Evolutionary conservation across 1,284 basidiomycete genomes (phyloP), one percentile per base, ranked within the genome.

Genomic region (Rhodotorula sp.): DNA sequence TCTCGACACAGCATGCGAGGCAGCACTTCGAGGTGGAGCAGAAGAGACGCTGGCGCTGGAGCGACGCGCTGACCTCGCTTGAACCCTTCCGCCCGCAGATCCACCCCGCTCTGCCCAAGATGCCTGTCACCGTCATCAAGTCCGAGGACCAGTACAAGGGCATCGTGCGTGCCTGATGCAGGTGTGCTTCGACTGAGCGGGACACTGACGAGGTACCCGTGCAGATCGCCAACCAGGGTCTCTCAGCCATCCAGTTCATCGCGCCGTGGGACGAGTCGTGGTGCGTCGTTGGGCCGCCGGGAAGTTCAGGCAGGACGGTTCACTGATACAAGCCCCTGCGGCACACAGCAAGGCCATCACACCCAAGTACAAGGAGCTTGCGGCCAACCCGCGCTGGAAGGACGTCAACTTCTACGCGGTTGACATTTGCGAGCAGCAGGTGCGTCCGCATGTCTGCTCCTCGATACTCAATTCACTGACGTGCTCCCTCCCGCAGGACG

Each of bases 401-500:
- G 42, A n/a, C 42, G 62, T 74, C 42, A 61, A 64, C 53, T 75
- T 73, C 45, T 74, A 67, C 72, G 27, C 52, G 10, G 69, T 75
- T 55, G 74, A 75, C 72, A 70, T 75, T 55, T 71, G 70, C 60
- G 72, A 74, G 45, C 65, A 70, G 62, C 73, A 72, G 65, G 72
- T 63, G 13, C 25, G 61, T 34, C n/a, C 9, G 50, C 50, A 52
- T 23, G 10, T 3, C n/a, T 34, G 14, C 27, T 23, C 49, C 48
- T 21, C 34, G 16, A 49, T 19, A 4, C 19, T 48, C 42, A 23
- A 2, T 23, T 57, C 2, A 4, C n/a, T 17, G n/a, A 9, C 17
- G 2, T 7, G 27, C 0, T 9, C 21, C 21, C 21, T 7, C 21
- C 8, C 19, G 45, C 44, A 65, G 68, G 74, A 75, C 48, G 70